These are phyloP conservation scores for Monosporascus sp. DNA, from an alignment of 2,329 filamentous ascomycete species.

Conservation along the genomic window DNA sequence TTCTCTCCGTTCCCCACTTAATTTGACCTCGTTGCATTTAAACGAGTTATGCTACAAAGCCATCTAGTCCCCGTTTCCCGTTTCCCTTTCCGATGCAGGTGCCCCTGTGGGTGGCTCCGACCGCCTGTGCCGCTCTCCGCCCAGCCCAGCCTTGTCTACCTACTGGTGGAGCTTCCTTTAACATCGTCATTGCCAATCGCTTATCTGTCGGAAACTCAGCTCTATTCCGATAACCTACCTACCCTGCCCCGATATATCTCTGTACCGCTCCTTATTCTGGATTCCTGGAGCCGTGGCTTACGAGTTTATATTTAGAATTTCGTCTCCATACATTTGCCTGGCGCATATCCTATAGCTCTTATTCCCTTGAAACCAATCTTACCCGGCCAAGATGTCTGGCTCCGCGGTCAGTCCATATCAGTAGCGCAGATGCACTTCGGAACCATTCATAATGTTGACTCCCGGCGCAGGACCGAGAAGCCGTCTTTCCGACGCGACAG, in stretches of 20 bases:
- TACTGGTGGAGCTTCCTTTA: no score
- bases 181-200: no score
- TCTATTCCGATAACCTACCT: no score
- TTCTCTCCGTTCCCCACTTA: background rate
- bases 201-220: no score
- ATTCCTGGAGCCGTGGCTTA: no score
- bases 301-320: no score
- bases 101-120: no score
- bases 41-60: background rate
- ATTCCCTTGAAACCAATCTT: background rate
- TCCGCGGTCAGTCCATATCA: constrained; percentile 37
- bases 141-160: no score
- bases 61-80: background rate
- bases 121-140: no score
- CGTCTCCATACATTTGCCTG: no score
- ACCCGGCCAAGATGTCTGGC: constrained; percentile 43
- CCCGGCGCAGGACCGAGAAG: constrained; percentile 70
- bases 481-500: constrained; percentile 96
- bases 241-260: no score
- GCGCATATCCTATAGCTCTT: background rate
- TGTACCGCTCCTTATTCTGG: no score
- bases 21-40: background rate
- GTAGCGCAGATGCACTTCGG: background rate
- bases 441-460: constrained; percentile 11
- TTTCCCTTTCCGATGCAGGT: background rate